These are phyloP conservation scores for Casuarina cunninghamiana DNA, from an alignment of 306 rosid species.

Conservation along the genomic window DNA sequence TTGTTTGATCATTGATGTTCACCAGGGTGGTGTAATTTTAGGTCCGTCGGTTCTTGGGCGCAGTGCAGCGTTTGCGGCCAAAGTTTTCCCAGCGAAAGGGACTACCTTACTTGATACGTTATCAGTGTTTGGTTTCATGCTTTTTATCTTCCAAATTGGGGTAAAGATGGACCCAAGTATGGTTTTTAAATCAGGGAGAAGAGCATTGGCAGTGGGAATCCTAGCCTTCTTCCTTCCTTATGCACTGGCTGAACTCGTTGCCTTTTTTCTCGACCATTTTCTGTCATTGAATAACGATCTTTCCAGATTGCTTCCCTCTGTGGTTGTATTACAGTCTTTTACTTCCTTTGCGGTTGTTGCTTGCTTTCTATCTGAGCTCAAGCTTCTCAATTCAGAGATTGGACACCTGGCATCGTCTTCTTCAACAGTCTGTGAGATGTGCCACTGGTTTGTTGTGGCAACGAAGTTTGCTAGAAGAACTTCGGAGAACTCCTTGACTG, in stretches of 20 bases:
- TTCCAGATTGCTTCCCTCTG: constrained; percentile 27
- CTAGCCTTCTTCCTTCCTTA: constrained; percentile 46
- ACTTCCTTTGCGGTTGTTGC: constrained; percentile 54
- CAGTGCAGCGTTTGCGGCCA: constrained; percentile 32
- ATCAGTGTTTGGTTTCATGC: constrained; percentile 51
- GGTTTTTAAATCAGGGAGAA: constrained; percentile 38
- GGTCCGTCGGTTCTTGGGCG: constrained; percentile 69
- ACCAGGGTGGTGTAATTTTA: constrained; percentile 60
- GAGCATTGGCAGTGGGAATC: constrained; percentile 41
- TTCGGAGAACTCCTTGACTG: constrained; percentile 30
- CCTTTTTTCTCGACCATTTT: constrained; percentile 8
- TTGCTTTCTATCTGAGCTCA: constrained; percentile 50
- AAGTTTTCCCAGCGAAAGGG: constrained; percentile 52
- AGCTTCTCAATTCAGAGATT: constrained; percentile 59
- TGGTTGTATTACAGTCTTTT: constrained; percentile 37
- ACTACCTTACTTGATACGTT: constrained; percentile 48
- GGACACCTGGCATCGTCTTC: constrained; percentile 62
- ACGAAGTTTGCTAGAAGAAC: constrained; percentile 27
- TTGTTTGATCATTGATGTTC: constrained; percentile 22
- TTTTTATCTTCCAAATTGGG: constrained; percentile 49
- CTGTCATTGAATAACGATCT: constrained; percentile 40
- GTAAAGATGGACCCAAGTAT: constrained; percentile 57
- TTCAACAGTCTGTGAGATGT: constrained; percentile 46
- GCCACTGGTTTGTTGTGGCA: constrained; percentile 21
- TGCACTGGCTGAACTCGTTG: constrained; percentile 25